Evolutionary conservation across 2,329 filamentous ascomycete genomes (phyloP), one percentile per base, ranked within the genome.

Genomic region (Fusarium sambucinum): DNA sequence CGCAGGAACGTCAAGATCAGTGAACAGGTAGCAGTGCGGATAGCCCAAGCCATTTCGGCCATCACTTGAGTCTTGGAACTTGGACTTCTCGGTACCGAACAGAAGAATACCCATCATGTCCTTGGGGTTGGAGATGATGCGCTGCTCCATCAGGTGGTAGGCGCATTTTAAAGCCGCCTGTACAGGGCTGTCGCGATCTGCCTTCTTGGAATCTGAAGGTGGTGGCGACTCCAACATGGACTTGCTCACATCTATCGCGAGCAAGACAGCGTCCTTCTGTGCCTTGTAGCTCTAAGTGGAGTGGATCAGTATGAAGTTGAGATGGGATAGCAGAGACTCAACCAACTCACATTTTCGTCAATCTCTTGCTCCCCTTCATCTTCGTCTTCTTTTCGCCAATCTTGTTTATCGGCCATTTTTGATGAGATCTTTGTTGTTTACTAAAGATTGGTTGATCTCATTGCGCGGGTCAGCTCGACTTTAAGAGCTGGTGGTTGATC

Each of bases 51-150:
- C 86, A 56, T 83, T 84, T 10, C 84, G 83, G 30, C 85, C 88
- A 46, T 85, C 87, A 59, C 88, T 86, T 44, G 90, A 89, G 17
- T 89, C 88, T 45, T 90, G 88, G 68, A 94, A 94, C 72, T 90
- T 94, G 38, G 93, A 92, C 79, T 92, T 87, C 74, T 96, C 85
- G 0, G 96, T 99, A 11, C 94, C 94, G 76, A 96, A 99, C 1
- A 99, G 84, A 37, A 99, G 79, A 27, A 99, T 91, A 3, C 95
- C 94, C 87, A 99, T 97, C 92, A 97, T 96, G 66, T 99, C 96
- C 75, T 91, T 94, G 2, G 96, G 96, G 65, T 94, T 95, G 5
- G 95, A 95, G 73, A 99, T 98, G 79, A 99, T 98, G 73, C 96
- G 93, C 81, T 98, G 95, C 80, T 98, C 93, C 93, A 99, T 97